These are phyloP conservation scores for Bryum argenteum DNA, from an alignment of 225 moss, liverwort and hornwort genomes.

Conservation along the genomic window DNA sequence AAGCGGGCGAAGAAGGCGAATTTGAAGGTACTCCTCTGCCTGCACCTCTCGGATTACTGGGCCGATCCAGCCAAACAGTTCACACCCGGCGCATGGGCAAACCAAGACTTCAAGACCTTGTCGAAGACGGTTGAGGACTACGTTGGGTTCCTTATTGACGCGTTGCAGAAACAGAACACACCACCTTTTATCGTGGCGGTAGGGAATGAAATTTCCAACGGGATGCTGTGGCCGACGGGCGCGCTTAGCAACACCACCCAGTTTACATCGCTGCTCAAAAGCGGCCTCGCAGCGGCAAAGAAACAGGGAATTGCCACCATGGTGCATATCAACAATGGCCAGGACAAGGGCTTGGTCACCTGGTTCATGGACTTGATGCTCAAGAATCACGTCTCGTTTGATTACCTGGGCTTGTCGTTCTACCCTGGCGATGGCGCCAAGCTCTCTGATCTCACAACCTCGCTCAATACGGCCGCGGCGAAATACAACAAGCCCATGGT, in stretches of 20 bases:
- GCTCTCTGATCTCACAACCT: constrained; percentile 32
- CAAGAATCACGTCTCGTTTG: constrained; percentile 41
- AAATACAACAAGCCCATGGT: constrained; percentile 53
- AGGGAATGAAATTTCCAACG: constrained; percentile 61
- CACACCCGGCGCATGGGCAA: constrained; percentile 57
- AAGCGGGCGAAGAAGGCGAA: constrained; percentile 46
- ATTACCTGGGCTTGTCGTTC: constrained; percentile 60
- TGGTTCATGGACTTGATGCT: constrained; percentile 65
- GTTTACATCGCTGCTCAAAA: constrained; percentile 52
- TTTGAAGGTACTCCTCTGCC: constrained; percentile 52
- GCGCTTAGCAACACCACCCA: constrained; percentile 37
- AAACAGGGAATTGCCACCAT: constrained; percentile 51
- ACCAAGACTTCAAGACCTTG: constrained; percentile 39
- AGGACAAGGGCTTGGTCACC: constrained; percentile 51
- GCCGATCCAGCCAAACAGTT: constrained; percentile 58
- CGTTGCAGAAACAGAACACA: constrained; percentile 46
- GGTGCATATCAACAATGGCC: constrained; percentile 69
- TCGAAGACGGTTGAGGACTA: constrained; percentile 42
- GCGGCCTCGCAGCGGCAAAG: constrained; percentile 42
- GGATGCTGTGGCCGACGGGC: constrained; percentile 56
- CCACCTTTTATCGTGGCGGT: constrained; percentile 62
- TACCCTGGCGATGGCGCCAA: constrained; percentile 43
- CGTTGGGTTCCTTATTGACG: constrained; percentile 32
- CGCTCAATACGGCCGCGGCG: constrained; percentile 33
- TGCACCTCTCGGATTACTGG: constrained; percentile 71